phyloP scores from a whole-genome alignment of 768 basidiomycete species.

The Piloderma croceum region DNA sequence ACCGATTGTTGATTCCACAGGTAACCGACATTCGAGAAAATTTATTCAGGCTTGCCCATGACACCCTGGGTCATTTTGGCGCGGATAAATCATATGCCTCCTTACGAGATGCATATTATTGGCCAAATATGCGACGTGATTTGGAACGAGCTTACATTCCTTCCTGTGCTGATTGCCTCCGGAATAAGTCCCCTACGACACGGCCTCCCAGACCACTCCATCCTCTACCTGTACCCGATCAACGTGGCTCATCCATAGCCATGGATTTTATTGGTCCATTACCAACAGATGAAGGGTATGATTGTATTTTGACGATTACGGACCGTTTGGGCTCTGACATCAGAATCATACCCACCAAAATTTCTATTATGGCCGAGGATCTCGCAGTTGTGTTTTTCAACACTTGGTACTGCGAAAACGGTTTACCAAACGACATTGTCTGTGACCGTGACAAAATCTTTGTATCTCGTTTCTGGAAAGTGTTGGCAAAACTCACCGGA shows the following conservation, averaged over 20 bases:
- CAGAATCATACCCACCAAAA: constrained; percentile 7
- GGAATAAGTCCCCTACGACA: constrained; percentile 27
- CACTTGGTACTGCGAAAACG: too few relatives aligned
- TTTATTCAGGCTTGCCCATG: constrained; percentile 23
- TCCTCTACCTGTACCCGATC: constrained; percentile 7
- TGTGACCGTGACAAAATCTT: constrained; percentile 30
- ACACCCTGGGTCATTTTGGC: too few relatives aligned
- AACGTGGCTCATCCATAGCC: constrained; percentile 13
- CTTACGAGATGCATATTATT: too few relatives aligned
- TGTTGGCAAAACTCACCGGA: constrained; percentile 15
- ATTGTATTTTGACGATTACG: constrained; percentile 23
- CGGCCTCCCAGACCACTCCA: constrained; percentile 18
- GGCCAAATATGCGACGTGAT: constrained; percentile 26
- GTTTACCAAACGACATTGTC: constrained; percentile 26
- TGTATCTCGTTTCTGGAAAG: constrained; percentile 26
- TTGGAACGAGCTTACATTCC: constrained; percentile 20
- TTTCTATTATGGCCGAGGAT: constrained; percentile 15
- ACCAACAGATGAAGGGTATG: constrained; percentile 23
- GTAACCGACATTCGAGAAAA: too few relatives aligned
- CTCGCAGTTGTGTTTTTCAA: constrained; percentile 22
- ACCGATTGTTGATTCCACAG: constrained; percentile 16
- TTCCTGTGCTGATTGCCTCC: constrained; percentile 23
- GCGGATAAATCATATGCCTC: too few relatives aligned
- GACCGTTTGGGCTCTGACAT: constrained; percentile 21
- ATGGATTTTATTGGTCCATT: too few relatives aligned